phyloP scores from a whole-genome alignment of 2,329 filamentous ascomycete species.

The Coniochaeta hoffmannii region DNA sequence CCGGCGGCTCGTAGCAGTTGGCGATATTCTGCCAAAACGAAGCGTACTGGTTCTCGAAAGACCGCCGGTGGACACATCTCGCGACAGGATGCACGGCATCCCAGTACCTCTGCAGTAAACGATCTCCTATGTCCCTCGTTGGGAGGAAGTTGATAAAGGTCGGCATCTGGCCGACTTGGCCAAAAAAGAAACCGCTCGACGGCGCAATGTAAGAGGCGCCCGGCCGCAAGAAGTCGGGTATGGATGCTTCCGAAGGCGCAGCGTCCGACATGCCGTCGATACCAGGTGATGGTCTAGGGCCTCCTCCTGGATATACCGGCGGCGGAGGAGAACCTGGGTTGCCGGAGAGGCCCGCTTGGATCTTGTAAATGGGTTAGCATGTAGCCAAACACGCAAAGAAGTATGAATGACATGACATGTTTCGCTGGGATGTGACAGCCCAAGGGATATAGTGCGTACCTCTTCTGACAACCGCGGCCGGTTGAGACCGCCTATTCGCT shows the following conservation, averaged over 20 bases:
- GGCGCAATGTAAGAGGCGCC: conserved; percentile 61
- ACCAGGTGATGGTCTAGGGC: neutral
- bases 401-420: neutral
- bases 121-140: conserved; percentile 47
- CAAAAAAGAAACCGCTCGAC: conserved; percentile 60
- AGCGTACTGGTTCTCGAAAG: conserved; percentile 57
- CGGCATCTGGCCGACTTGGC: conserved; percentile 37
- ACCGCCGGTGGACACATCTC: conserved; percentile 58
- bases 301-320: neutral
- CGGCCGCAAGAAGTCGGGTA: conserved; percentile 54
- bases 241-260: conserved; percentile 6
- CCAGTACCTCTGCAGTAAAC: conserved; percentile 61
- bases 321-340: conserved; percentile 9
- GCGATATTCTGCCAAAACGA: conserved; percentile 58
- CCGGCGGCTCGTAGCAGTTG: conserved; percentile 51
- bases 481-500: conserved; percentile 66
- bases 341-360: conserved; percentile 24
- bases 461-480: conserved; percentile 65
- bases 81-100: conserved; percentile 60
- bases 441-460: conserved; percentile 32
- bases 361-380: conserved; percentile 13
- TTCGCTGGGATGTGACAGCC: neutral
- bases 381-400: neutral
- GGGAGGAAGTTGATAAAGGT: conserved; percentile 56
- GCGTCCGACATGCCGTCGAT: conserved; percentile 8